phyloP scores from a whole-genome alignment of 371 early-diverging fungal species.

The Apophysomyces sp. region DNA sequence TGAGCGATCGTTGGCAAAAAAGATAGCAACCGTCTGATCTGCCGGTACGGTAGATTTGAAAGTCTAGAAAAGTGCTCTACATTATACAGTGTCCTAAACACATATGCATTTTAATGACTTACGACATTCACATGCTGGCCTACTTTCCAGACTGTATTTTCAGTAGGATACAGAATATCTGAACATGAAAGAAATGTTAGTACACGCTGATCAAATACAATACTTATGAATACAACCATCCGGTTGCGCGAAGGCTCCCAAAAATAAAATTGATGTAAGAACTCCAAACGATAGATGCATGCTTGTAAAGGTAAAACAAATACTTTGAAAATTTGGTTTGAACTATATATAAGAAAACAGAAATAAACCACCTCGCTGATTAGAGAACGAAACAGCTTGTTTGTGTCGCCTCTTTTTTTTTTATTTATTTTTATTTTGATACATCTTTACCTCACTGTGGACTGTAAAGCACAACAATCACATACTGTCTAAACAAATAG shows the following conservation, averaged over 20 bases:
- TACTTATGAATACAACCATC: neutral
- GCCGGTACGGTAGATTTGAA: conserved; percentile 7
- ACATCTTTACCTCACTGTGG: too few species aligned
- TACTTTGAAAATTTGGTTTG: too few species aligned
- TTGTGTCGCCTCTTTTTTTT: too few species aligned
- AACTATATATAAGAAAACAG: neutral
- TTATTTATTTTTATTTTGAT: too few species aligned
- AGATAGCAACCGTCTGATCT: conserved; percentile 27
- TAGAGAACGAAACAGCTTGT: neutral
- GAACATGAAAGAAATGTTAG: neutral
- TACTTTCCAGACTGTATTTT: conserved; percentile 31
- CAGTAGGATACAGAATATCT: conserved; percentile 29
- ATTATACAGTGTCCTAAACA: neutral
- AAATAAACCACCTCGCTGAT: neutral
- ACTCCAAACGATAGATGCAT: neutral
- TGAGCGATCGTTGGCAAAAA: conserved; percentile 25
- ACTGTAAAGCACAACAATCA: too few species aligned
- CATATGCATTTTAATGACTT: neutral
- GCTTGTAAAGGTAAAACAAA: neutral
- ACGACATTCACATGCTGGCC: conserved; percentile 37
- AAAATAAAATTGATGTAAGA: neutral
- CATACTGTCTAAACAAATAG: too few species aligned
- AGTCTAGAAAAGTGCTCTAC: conserved; percentile 3
- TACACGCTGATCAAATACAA: neutral
- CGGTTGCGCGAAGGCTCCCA: neutral